phyloP scores from a whole-genome alignment of 2,329 filamentous ascomycete species.

The Alternaria rosae region DNA sequence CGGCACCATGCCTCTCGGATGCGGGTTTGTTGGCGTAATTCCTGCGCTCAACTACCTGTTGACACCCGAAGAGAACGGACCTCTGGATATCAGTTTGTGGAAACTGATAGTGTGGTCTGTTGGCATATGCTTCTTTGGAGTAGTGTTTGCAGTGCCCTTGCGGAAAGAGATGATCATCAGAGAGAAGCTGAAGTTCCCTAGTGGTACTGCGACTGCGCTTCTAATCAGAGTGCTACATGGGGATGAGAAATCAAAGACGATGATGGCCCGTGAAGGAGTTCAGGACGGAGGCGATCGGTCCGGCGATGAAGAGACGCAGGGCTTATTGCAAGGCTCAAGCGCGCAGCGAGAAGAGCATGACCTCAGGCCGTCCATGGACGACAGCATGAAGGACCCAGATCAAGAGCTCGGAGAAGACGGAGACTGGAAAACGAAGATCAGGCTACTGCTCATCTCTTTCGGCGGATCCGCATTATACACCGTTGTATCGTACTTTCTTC shows the following conservation, averaged over 20 bases:
- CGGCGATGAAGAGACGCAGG: slow-evolving; percentile 39
- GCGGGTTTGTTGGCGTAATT: slow-evolving; percentile 93
- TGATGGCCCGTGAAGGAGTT: slow-evolving; percentile 5
- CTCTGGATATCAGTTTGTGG: slow-evolving; percentile 73
- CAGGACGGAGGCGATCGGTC: slow-evolving; percentile 7
- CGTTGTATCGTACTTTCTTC: slow-evolving; percentile 87
- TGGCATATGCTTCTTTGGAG: slow-evolving; percentile 94
- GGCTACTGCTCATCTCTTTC: slow-evolving; percentile 66
- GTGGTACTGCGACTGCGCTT: slow-evolving; percentile 91
- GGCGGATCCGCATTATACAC: slow-evolving; percentile 69
- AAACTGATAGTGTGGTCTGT: slow-evolving; percentile 90
- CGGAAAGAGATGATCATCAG: slow-evolving; percentile 90
- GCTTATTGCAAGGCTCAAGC: slow-evolving; percentile 40
- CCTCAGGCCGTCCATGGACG: slow-evolving; percentile 25
- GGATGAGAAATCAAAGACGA: slow-evolving; percentile 36
- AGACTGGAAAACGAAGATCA: slow-evolving; percentile 70
- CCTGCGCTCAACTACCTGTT: slow-evolving; percentile 91
- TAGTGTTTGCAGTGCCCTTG: slow-evolving; percentile 92
- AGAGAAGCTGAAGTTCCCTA: slow-evolving; percentile 92
- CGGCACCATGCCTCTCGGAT: slow-evolving; percentile 94
- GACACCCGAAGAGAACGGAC: slow-evolving; percentile 77
- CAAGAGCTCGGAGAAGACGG: slow-evolving; percentile 45
- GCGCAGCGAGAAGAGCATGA: slow-evolving; percentile 31
- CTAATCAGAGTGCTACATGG: slow-evolving; percentile 92
- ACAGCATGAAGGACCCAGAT: slow-evolving; percentile 19